Percentiles rank a stretch among this genome's conserved stretches.
phyloP scores from a whole-genome alignment of 2,329 filamentous ascomycete species.

The Hypoxylon sp. region DNA sequence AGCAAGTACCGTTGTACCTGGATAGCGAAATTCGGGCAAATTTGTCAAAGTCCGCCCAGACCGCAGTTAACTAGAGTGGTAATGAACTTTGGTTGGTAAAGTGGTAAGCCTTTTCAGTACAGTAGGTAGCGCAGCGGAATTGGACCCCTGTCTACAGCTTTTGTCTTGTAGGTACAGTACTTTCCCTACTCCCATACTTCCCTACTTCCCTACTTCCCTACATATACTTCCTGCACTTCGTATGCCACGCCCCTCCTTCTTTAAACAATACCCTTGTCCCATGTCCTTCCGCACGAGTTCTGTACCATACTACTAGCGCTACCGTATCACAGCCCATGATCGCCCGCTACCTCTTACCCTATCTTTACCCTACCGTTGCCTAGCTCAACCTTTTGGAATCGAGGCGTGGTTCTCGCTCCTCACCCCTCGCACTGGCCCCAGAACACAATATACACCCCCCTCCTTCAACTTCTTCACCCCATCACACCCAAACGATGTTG shows the following conservation, averaged over 20 bases:
- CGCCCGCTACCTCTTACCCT: constrained; percentile 35
- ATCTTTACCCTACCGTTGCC: background rate
- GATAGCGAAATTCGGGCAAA: constrained; percentile 41
- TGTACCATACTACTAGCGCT: background rate
- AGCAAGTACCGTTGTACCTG: constrained; percentile 12
- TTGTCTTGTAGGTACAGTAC: constrained; percentile 21
- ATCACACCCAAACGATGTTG: constrained; percentile 46
- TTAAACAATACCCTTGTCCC: constrained; percentile 16
- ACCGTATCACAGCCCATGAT: constrained; percentile 26
- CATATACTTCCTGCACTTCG: constrained; percentile 19
- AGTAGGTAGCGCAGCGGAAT: constrained; percentile 7
- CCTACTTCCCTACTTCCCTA: background rate
- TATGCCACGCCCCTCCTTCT: constrained; percentile 17
- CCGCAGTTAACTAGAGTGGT: background rate
- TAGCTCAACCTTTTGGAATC: constrained; percentile 22
- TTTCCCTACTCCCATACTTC: background rate
- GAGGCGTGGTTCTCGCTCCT: constrained; percentile 23
- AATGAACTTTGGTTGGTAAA: background rate
- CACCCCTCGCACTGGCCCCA: constrained; percentile 44
- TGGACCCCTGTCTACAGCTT: constrained; percentile 15
- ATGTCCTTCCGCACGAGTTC: constrained; percentile 28
- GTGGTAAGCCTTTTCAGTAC: background rate
- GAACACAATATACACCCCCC: constrained; percentile 19
- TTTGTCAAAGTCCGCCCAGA: constrained; percentile 28
- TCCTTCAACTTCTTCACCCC: constrained; percentile 8